phyloP scores from a whole-genome alignment of 345 rosid species.

The Gossypium raimondii region DNA sequence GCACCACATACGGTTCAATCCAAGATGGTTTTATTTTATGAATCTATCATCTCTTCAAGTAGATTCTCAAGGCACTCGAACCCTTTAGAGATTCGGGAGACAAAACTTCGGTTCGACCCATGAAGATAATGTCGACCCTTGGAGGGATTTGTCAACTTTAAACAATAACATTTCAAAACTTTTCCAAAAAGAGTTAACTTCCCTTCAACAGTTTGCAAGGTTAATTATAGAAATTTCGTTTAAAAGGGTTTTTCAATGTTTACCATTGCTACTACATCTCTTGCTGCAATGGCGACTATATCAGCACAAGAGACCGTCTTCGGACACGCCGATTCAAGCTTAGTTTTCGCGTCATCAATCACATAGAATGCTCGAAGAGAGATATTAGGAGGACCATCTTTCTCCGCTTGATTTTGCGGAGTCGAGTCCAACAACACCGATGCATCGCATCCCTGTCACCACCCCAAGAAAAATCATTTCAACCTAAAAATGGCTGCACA shows the following conservation, averaged over 20 bases:
- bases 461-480: not conserved
- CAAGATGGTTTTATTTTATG: too few relatives aligned
- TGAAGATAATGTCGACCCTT: too few relatives aligned
- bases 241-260: not conserved
- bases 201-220: too few relatives aligned
- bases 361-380: slow-evolving; percentile 74
- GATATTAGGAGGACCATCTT: slow-evolving; percentile 77
- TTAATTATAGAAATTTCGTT: not conserved
- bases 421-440: slow-evolving; percentile 67
- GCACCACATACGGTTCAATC: too few relatives aligned
- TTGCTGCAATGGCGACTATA: slow-evolving; percentile 61
- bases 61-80: too few relatives aligned
- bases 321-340: slow-evolving; percentile 70
- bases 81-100: too few relatives aligned
- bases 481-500: not conserved
- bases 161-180: not conserved
- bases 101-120: too few relatives aligned
- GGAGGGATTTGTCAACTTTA: too few relatives aligned
- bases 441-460: slow-evolving; percentile 72
- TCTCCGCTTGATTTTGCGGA: slow-evolving; percentile 67
- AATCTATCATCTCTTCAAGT: too few relatives aligned
- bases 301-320: slow-evolving; percentile 71
- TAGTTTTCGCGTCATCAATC: slow-evolving; percentile 63
- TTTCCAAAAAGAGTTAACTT: too few relatives aligned
- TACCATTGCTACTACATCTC: slow-evolving; percentile 74